A percentile compares a stretch with the other conserved stretches of the same genome.
Conservation (phyloP, 1,139 yeast genomes). For the Yamadazyma sp. region DNA sequence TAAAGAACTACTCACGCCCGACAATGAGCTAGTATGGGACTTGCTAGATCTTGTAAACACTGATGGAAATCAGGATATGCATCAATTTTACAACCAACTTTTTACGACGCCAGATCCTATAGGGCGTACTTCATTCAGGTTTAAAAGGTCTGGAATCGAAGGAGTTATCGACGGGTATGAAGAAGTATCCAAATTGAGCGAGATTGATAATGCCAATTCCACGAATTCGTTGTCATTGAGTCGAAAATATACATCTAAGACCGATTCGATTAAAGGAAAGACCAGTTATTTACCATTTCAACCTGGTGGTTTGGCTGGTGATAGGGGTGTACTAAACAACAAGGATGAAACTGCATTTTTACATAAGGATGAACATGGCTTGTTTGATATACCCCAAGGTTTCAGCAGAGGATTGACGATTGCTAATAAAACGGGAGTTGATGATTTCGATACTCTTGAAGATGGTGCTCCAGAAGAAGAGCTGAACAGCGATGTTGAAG, state of each 20-base stretch:
- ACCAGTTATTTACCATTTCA: constrained; percentile 83
- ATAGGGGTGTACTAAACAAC: constrained; percentile 22
- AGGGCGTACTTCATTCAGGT: constrained; percentile 56
- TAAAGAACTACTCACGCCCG: constrained; percentile 45
- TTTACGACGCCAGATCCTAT: constrained; percentile 52
- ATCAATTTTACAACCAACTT: constrained; percentile 39
- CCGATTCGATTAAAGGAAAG: constrained; percentile 65
- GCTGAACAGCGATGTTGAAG: background rate
- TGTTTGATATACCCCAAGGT: constrained; percentile 84
- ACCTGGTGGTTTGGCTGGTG: constrained; percentile 79
- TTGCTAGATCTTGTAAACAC: constrained; percentile 53
- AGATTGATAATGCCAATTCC: constrained; percentile 54
- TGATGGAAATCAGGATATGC: constrained; percentile 35
- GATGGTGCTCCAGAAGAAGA: constrained; percentile 13
- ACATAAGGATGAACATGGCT: constrained; percentile 70
- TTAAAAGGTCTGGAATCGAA: constrained; percentile 70
- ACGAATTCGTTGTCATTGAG: constrained; percentile 71
- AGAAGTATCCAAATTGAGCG: constrained; percentile 58
- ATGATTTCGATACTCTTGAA: constrained; percentile 15
- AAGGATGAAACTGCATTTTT: constrained; percentile 41
- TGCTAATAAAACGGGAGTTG: constrained; percentile 11
- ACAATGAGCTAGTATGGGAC: constrained; percentile 57
- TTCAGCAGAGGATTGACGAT: constrained; percentile 65
- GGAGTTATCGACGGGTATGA: constrained; percentile 65
- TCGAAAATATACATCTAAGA: constrained; percentile 64